phyloP scores from a whole-genome alignment of 2,329 filamentous ascomycete genomes.

The Diplodia intermedia region DNA sequence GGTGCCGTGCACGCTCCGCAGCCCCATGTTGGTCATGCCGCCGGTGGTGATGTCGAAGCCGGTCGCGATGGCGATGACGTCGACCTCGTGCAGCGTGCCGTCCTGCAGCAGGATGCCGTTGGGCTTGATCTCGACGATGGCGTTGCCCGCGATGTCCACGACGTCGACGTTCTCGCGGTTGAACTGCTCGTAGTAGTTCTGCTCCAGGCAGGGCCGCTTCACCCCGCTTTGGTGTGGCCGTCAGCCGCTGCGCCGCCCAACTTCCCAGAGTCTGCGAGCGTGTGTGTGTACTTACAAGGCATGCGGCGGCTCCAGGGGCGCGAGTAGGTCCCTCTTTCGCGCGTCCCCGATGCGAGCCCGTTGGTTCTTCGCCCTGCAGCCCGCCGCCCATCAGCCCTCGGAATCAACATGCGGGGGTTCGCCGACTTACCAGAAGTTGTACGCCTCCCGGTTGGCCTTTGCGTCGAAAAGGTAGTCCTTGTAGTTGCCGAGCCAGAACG shows the following conservation, averaged over 20 bases:
- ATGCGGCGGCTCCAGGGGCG: slow-evolving; percentile 53
- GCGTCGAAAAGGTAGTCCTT: slow-evolving; percentile 50
- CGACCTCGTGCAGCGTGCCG: slow-evolving; percentile 43
- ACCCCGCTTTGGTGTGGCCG: slow-evolving; percentile 41
- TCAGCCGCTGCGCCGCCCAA: not conserved
- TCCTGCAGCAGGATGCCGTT: slow-evolving; percentile 42
- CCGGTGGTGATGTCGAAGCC: slow-evolving; percentile 49
- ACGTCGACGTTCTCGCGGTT: slow-evolving; percentile 54
- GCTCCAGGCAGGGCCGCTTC: slow-evolving; percentile 56
- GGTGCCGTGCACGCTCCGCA: slow-evolving; percentile 47
- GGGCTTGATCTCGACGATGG: slow-evolving; percentile 46
- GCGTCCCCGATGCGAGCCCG: slow-evolving; percentile 52
- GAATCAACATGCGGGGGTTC: too few species aligned
- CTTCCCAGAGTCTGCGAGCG: too few species aligned
- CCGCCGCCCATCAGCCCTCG: not conserved
- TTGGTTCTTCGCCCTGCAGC: slow-evolving; percentile 49
- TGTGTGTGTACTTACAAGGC: slow-evolving; percentile 40
- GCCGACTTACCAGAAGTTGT: slow-evolving; percentile 50
- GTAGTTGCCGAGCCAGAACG: slow-evolving; percentile 54
- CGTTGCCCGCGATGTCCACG: slow-evolving; percentile 52
- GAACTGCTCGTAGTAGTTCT: slow-evolving; percentile 56
- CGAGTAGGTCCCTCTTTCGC: slow-evolving; percentile 54
- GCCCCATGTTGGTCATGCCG: slow-evolving; percentile 51
- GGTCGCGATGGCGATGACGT: slow-evolving; percentile 44
- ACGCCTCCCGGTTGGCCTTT: slow-evolving; percentile 53